A percentile compares a stretch with the other conserved stretches of the same genome.
phyloP scores from a whole-genome alignment of 1,284 basidiomycete species.

The Marasmius sp. region DNA sequence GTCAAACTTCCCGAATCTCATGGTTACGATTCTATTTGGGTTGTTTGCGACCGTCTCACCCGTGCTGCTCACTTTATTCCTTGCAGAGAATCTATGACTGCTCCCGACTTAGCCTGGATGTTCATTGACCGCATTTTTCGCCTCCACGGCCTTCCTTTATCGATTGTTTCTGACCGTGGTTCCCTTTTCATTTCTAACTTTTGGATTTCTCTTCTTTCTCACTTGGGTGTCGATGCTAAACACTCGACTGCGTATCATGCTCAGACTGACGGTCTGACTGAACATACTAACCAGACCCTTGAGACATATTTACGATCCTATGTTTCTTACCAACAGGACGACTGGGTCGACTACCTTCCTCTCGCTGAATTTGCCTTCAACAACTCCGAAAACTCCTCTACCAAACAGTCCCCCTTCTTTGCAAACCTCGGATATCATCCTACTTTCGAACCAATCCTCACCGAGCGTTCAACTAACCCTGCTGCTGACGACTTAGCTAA shows the following conservation, averaged over 20 bases:
- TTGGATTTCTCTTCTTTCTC: slow-evolving; percentile 21
- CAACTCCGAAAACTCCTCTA: slow-evolving; percentile 38
- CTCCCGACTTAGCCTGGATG: not conserved
- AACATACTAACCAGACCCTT: slow-evolving; percentile 43
- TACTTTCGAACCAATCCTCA: slow-evolving; percentile 22
- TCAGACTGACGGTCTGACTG: slow-evolving; percentile 37
- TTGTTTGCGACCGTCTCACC: slow-evolving; percentile 21
- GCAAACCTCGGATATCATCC: slow-evolving; percentile 35
- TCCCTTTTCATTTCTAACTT: slow-evolving; percentile 33
- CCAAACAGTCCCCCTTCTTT: slow-evolving; percentile 20
- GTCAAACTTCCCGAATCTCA: slow-evolving; percentile 26
- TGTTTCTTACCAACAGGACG: slow-evolving; percentile 39
- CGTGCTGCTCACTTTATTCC: slow-evolving; percentile 33
- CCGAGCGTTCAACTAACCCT: slow-evolving; percentile 17
- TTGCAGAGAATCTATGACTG: not conserved
- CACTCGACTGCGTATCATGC: slow-evolving; percentile 30
- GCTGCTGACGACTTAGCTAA: not conserved
- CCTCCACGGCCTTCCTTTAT: not conserved
- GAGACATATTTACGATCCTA: slow-evolving; percentile 37
- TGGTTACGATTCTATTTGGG: too few species aligned
- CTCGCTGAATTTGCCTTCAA: slow-evolving; percentile 48
- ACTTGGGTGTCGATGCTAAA: slow-evolving; percentile 21
- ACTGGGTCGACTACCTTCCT: slow-evolving; percentile 44
- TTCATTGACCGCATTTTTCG: not conserved
- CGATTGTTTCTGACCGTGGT: slow-evolving; percentile 25